Percentiles rank a stretch among this genome's conserved stretches.
These are phyloP conservation scores for Pseudopediastrum boryanum DNA, from an alignment of 139 green algal species.

Conservation along the genomic window DNA sequence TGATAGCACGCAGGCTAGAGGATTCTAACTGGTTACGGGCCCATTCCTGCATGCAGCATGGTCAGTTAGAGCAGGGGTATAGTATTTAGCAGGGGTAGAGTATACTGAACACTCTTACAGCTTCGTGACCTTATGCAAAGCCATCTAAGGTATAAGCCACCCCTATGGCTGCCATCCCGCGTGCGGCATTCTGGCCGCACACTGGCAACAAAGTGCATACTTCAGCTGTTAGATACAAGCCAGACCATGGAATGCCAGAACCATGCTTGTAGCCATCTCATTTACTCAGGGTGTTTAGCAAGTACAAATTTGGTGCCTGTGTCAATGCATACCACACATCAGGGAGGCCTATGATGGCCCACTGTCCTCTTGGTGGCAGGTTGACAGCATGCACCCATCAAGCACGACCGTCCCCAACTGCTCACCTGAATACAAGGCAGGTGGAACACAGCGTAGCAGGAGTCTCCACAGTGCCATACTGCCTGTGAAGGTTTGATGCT, in stretches of 20 bases:
- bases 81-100: not conserved
- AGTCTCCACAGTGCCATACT: constrained; percentile 64
- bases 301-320: not conserved
- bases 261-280: not conserved
- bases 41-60: constrained; percentile 60
- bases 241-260: not conserved
- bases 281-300: not conserved
- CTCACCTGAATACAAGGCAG: constrained; percentile 73
- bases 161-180: too few relatives aligned
- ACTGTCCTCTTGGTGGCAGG: not conserved
- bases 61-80: not conserved
- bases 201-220: too few relatives aligned
- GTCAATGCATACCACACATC: not conserved
- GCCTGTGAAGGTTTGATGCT: constrained; percentile 59
- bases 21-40: constrained; percentile 65
- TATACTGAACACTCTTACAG: not conserved
- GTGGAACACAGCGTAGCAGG: constrained; percentile 76
- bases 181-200: too few relatives aligned
- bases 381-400: not conserved
- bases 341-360: not conserved
- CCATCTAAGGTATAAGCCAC: too few relatives aligned
- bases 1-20: constrained; percentile 24
- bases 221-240: too few relatives aligned
- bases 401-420: not conserved
- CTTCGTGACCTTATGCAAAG: too few relatives aligned